Evolutionary conservation across 1,139 yeast species (phyloP), one percentile per base, ranked within the genome.

Genomic region (Scheffersomyces quercinus): DNA sequence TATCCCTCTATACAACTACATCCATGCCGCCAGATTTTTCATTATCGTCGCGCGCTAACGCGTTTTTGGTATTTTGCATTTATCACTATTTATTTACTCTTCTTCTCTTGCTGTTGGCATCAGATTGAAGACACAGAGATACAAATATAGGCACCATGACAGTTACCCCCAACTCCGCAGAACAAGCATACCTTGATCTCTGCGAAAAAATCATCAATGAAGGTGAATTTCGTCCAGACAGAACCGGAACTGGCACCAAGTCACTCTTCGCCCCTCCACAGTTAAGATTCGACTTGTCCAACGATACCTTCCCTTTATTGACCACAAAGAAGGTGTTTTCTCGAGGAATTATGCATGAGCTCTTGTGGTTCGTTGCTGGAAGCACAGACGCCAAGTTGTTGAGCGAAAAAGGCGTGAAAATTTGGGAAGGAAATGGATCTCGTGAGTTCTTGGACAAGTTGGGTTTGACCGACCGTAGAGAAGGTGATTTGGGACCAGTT

Each of bases 341-440:
- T 51, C 86, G 87, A 53, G 99, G 93, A 5, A 89, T 93, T 37
- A 80, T 91, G 36, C 85, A 88, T 52, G 99, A 93, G 62, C 74
- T 93, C 26, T 73, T 93, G 24, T 95, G 99, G 99, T 93, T 93
- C 61, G 79, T 95, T 10, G 75, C 82, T 3, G 99, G 98, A 1
- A 81, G 85, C 52, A 93, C 99, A 0, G 96, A 91, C 60, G 95
- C 95, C 24, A 85, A 84, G 54, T 74, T 79, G 52, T 72, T 93
- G 37, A 71, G 85, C 14, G 95, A 85, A 4, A 79, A 86, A 53
- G 97, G 96, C 28, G 95, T 93, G 15, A 90, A 83, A 60, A 93
- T 93, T 44, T 93, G 99, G 99, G 98, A 95, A 64, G 99, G 99
- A 15, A 95, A 93, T 60, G 99, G 99, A n/a, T 87, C 96, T 28